Evolutionary conservation across 352 stramenopile genomes (phyloP).

Genomic region (Albugo candida): DNA sequence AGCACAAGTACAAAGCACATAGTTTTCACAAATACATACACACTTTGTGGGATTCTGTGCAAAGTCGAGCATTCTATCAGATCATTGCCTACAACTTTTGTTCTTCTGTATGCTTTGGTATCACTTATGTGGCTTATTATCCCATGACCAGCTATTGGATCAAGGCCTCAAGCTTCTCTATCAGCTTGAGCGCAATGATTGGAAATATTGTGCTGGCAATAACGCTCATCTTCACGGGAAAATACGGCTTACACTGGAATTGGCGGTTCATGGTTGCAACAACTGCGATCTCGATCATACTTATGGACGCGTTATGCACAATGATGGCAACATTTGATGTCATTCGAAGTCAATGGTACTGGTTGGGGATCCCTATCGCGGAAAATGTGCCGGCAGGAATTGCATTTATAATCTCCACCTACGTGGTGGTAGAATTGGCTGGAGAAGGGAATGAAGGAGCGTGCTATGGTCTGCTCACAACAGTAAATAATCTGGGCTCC

Average conservation of each 20-base stretch:
- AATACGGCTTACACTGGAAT: conserved; percentile 26
- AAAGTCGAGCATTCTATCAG: conserved; percentile 56
- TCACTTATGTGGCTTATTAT: conserved; percentile 22
- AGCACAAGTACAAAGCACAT: conserved; percentile 16
- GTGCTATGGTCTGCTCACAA: conserved; percentile 10
- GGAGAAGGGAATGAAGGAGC: conserved; percentile 11
- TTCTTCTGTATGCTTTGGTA: conserved; percentile 27
- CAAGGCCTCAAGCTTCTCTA: conserved; percentile 25
- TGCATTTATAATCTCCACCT: conserved; percentile 13
- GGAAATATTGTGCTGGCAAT: conserved; percentile 31
- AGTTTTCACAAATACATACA: conserved; percentile 11
- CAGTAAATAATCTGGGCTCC: conserved; percentile 6
- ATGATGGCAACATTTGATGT: background rate
- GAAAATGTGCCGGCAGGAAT: background rate
- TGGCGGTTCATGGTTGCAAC: conserved; percentile 15
- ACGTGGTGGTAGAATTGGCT: conserved; percentile 11
- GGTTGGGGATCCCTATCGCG: background rate
- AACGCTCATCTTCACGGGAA: conserved; percentile 31
- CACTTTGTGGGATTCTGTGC: conserved; percentile 31
- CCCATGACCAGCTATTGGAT: conserved; percentile 44
- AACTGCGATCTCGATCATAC: conserved; percentile 3
- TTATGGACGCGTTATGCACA: background rate
- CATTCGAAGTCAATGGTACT: background rate
- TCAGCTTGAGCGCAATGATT: conserved; percentile 21
- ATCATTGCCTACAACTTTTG: conserved; percentile 47